Base-by-base conservation (phyloP, 345 rosid genomes). In the Brassica carinata region DNA sequence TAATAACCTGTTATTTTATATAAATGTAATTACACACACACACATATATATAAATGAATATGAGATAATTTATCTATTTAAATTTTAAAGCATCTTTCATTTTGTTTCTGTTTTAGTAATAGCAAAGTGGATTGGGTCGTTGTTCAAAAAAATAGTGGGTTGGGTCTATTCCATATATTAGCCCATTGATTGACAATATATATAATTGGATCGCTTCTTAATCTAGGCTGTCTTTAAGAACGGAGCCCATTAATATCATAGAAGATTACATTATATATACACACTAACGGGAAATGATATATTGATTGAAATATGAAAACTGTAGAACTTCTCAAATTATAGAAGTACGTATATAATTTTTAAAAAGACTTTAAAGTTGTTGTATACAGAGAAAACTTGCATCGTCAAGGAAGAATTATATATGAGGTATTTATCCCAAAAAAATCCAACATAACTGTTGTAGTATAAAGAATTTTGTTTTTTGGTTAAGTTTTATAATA, bases 161-260 rank as follows among this genome's bases (percentile, higher is more conserved):
- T 73, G 43, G 29, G 40, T 40, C 29, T 29, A 69, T 63, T 8
- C 70, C 31, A 29, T 64, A n/a, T 15, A 5, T 33, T 19, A 17
- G 59, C 55, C 66, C 72, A 68, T 15, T 17, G 57, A 3, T n/a
- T 18, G 23, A 14, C 65, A 33, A 26, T 33, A 67, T 13, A n/a
- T 40, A 67, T 40, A 36, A 53, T 31, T 19, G 72, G 57, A 66
- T 13, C 11, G 36, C 38, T 19, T 23, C 33, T 34, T 34, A 26
- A 65, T 18, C 7, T 14, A 31, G 10, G 29, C 72, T 14, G 17
- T 3, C 27, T 53, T 66, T 23, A 1, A 14, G 1, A 67, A 66
- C 26, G 14, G 40, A 57, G 73, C 79, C 79, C 67, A 57, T 57
- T 26, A 55, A 36, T 36, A 13, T 75, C 65, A 33, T 33, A 53